Base-by-base conservation (phyloP, 495 filamentous ascomycete genomes). In the Neurospora sp. region DNA sequence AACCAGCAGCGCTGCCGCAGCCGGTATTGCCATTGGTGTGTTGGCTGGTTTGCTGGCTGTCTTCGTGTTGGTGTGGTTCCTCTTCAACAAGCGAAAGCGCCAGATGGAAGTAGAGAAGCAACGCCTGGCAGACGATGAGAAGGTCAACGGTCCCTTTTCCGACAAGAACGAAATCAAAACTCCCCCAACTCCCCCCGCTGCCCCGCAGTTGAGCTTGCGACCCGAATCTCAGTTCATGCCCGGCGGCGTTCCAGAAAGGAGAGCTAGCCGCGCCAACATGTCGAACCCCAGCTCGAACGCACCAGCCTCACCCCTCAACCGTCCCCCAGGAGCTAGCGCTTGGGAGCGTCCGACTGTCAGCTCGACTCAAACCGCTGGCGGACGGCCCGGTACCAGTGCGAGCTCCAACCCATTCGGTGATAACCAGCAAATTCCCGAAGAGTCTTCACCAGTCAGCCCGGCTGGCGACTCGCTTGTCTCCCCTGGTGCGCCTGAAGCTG, bases 211-310 rank as follows among this genome's bases (percentile, higher is more conserved):
- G 59, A 96, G 94, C 75, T 86, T 97, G 69, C 91, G 93, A 44
- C 96, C 94, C 0, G 88, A 97, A 40, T 95, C 94, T 71, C 90
- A 97, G 76, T 96, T 98, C 80, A 86, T 91, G 14, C 94, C 94
- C 9, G 90, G 88, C 73, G 84, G 94, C 35, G 70, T 76, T 14
- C 71, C 77, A 42, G 82, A 83, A 72, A 75, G 81, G 77, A 78
- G 82, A 77, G 78, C 82, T 70, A 85, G 85, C 82, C 82, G 86
- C 40, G 86, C 83, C 39, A 83, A 83, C 70, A 81, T 81, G 53
- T 75, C 83, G 68, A 74, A 80, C 70, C 76, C 86, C 71, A 79
- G 78, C 71, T 74, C 83, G 70, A 82, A 80, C 77, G 80, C 83
- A 16, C 82, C 81, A 22, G 76, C 69, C 41, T 69, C 73, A 12